Percentiles rank a stretch among this genome's conserved stretches.
Conservation (phyloP, 163 green algal genomes). For the Smithsoniella earleae region DNA sequence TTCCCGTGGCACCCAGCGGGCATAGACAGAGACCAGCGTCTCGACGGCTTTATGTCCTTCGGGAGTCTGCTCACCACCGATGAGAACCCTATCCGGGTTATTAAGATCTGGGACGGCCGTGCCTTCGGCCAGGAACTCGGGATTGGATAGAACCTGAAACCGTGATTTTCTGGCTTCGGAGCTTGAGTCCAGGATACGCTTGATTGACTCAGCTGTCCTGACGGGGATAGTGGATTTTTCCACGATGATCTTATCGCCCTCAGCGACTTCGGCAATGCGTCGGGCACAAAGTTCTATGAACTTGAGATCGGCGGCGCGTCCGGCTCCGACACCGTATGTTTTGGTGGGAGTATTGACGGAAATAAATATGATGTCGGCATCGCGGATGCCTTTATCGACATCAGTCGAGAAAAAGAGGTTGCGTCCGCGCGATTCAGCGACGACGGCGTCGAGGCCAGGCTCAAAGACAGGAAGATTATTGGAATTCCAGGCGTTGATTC, state of each 20-base stretch:
- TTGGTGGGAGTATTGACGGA: slow-evolving; percentile 59
- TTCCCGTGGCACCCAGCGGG: slow-evolving; percentile 88
- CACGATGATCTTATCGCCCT: slow-evolving; percentile 49
- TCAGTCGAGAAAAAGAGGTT: slow-evolving; percentile 60
- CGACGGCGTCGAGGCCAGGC: slow-evolving; percentile 52
- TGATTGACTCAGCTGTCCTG: slow-evolving; percentile 60
- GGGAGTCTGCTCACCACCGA: slow-evolving; percentile 69
- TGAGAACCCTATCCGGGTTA: slow-evolving; percentile 85
- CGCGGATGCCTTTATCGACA: slow-evolving; percentile 42
- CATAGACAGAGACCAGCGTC: slow-evolving; percentile 66
- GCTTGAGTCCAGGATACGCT: no score
- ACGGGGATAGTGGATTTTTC: slow-evolving; percentile 67
- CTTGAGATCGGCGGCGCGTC: slow-evolving; percentile 51
- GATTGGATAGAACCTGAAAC: slow-evolving; percentile 66
- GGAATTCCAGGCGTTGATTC: slow-evolving; percentile 57
- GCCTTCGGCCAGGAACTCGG: slow-evolving; percentile 69
- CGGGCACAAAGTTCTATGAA: slow-evolving; percentile 54
- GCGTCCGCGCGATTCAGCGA: slow-evolving; percentile 39
- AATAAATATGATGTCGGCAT: slow-evolving; percentile 55
- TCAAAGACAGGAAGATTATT: slow-evolving; percentile 55
- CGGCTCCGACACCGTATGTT: slow-evolving; percentile 45
- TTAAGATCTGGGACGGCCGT: slow-evolving; percentile 91
- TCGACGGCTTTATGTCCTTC: slow-evolving; percentile 38
- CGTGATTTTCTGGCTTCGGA: no score
- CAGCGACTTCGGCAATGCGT: slow-evolving; percentile 44